Percentiles rank a stretch among this genome's conserved stretches.
These are phyloP conservation scores for Vicia faba DNA, from an alignment of 306 rosid species.

Conservation along the genomic window DNA sequence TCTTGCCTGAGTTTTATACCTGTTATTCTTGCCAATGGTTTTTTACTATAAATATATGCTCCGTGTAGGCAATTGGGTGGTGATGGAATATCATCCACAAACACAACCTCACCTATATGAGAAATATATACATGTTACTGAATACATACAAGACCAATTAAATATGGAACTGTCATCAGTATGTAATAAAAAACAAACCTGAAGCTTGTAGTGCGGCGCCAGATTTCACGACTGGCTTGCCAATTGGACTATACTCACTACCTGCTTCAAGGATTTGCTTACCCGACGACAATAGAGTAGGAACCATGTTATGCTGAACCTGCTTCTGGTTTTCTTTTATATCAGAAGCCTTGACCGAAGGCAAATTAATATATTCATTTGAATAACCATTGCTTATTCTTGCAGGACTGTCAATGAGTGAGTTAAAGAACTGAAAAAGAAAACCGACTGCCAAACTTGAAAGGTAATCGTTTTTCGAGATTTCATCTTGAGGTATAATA, in stretches of 20 bases:
- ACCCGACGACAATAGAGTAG: conserved; percentile 56
- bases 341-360: conserved; percentile 21
- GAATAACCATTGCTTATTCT: conserved; percentile 28
- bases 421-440: conserved; percentile 68
- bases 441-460: conserved; percentile 83
- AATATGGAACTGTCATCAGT: background rate
- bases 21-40: conserved; percentile 71
- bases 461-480: conserved; percentile 52
- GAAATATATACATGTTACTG: background rate
- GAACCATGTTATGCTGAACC: conserved; percentile 28
- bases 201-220: conserved; percentile 86
- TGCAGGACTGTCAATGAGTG: conserved; percentile 45
- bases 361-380: conserved; percentile 21
- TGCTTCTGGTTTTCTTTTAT: conserved; percentile 33
- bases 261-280: conserved; percentile 59
- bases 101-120: conserved; percentile 82
- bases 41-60: conserved; percentile 69
- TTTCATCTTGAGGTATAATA: conserved; percentile 60
- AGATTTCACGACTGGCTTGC: conserved; percentile 63
- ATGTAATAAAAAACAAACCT: conserved; percentile 51
- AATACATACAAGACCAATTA: background rate
- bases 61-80: conserved; percentile 77
- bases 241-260: conserved; percentile 61
- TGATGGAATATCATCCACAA: conserved; percentile 87
- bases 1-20: conserved; percentile 50